phyloP scores from a whole-genome alignment of 2,329 filamentous ascomycete genomes.

The Trichoderma koningii region DNA sequence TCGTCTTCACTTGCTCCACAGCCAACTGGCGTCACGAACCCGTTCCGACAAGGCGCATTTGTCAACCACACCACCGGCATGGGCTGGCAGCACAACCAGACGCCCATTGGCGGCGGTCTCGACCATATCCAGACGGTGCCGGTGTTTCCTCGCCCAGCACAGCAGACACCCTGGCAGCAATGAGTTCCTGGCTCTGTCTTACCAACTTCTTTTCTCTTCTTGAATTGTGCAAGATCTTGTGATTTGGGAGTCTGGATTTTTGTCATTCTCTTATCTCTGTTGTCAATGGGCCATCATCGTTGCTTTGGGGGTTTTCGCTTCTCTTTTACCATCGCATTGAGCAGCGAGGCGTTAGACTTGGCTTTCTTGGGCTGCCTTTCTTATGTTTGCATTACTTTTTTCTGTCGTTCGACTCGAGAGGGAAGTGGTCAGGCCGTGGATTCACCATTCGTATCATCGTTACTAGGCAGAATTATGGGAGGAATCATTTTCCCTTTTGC shows the following conservation, averaged over 20 bases:
- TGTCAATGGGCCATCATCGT: slow-evolving; percentile 8
- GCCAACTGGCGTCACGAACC: slow-evolving; percentile 87
- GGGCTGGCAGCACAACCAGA: slow-evolving; percentile 81
- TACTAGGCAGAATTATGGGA: slow-evolving; percentile 13
- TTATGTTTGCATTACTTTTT: not conserved
- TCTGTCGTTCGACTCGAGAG: not conserved
- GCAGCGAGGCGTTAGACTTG: slow-evolving; percentile 26
- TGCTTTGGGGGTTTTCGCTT: slow-evolving; percentile 13
- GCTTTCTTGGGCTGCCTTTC: slow-evolving; percentile 11
- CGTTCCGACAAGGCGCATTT: slow-evolving; percentile 88
- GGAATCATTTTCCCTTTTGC: slow-evolving; percentile 1
- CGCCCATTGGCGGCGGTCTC: slow-evolving; percentile 77
- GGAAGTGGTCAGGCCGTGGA: not conserved
- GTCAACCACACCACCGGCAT: slow-evolving; percentile 85
- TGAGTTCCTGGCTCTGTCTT: slow-evolving; percentile 30
- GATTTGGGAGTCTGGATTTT: slow-evolving; percentile 24
- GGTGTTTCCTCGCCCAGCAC: slow-evolving; percentile 80
- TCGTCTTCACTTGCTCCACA: slow-evolving; percentile 65
- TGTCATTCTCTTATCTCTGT: slow-evolving; percentile 13
- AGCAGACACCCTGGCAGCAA: slow-evolving; percentile 64
- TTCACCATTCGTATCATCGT: slow-evolving; percentile 14
- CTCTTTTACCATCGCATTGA: slow-evolving; percentile 27
- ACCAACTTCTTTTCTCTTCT: slow-evolving; percentile 9
- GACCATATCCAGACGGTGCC: slow-evolving; percentile 78
- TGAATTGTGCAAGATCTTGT: slow-evolving; percentile 19